Conservation (phyloP, 2,329 filamentous ascomycete genomes). For the Pseudopyrenochaeta lycopersici region DNA sequence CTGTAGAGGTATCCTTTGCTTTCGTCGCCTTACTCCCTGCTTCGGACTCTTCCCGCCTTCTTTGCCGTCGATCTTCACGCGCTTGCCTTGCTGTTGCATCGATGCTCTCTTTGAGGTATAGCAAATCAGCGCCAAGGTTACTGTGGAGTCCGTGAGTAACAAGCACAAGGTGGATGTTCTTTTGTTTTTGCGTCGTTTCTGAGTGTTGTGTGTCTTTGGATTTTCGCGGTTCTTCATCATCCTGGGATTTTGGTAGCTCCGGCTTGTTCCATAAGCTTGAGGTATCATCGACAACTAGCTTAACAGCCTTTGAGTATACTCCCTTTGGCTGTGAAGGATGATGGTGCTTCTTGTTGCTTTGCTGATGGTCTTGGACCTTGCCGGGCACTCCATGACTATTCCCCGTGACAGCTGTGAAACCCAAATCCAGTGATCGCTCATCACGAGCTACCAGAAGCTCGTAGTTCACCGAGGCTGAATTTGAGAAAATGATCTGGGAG, state of each 20-base stretch:
- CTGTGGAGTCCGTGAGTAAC: slow-evolving; percentile 95
- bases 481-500: slow-evolving; percentile 94
- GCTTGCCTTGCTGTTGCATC: slow-evolving; percentile 82
- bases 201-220: slow-evolving; percentile 35
- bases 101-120: slow-evolving; percentile 97
- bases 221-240: slow-evolving; percentile 41
- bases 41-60: slow-evolving; percentile 53
- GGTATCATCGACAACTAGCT: slow-evolving; percentile 85
- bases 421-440: slow-evolving; percentile 79
- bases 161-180: slow-evolving; percentile 89
- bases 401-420: slow-evolving; percentile 65
- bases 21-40: slow-evolving; percentile 5
- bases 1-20: slow-evolving; percentile 48
- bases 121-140: slow-evolving; percentile 94
- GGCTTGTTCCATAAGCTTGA: slow-evolving; percentile 93
- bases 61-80: slow-evolving; percentile 71
- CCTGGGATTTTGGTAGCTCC: slow-evolving; percentile 71
- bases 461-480: slow-evolving; percentile 84
- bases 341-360: slow-evolving; percentile 65
- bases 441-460: slow-evolving; percentile 88
- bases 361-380: slow-evolving; percentile 78
- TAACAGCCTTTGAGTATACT: slow-evolving; percentile 83
- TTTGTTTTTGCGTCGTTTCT: slow-evolving; percentile 62
- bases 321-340: slow-evolving; percentile 74
- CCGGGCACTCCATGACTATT: slow-evolving; percentile 63